Evolutionary conservation across 345 rosid genomes (phyloP).

Genomic region (Pseudoturritis turrita): DNA sequence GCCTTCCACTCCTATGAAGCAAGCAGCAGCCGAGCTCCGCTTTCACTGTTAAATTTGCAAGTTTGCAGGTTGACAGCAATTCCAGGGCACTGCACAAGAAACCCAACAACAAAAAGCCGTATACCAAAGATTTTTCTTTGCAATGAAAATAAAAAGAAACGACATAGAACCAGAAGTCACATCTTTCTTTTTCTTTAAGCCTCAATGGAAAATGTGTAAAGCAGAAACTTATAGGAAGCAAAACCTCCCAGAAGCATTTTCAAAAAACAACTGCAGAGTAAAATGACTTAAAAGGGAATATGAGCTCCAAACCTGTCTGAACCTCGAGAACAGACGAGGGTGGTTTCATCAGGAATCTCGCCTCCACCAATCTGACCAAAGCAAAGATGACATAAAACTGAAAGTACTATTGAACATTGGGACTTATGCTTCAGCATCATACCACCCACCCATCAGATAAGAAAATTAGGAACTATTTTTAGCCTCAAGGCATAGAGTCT

Average conservation of each 20-base stretch:
- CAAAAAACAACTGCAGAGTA: neutral
- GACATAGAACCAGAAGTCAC: neutral
- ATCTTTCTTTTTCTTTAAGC: neutral
- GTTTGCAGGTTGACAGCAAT: conserved; percentile 75
- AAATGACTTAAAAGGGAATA: conserved; percentile 4
- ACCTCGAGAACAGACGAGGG: conserved; percentile 77
- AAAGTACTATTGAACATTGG: neutral
- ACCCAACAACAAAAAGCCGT: conserved; percentile 29
- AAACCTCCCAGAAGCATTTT: neutral
- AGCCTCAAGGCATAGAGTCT: neutral
- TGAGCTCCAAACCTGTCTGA: conserved; percentile 74
- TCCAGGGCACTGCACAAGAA: conserved; percentile 71
- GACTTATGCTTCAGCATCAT: neutral
- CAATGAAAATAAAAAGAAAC: conserved; percentile 3
- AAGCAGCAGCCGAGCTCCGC: conserved; percentile 96
- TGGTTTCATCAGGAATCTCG: conserved; percentile 84
- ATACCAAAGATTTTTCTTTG: conserved; percentile 21
- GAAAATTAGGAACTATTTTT: neutral
- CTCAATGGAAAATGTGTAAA: neutral
- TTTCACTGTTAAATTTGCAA: conserved; percentile 74
- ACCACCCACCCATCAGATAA: neutral
- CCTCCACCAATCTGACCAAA: conserved; percentile 85
- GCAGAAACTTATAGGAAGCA: neutral
- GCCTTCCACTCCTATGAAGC: conserved; percentile 86
- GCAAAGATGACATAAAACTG: conserved; percentile 24